Conservation (phyloP, 73 alveolate genomes). For the Breviolum minutum region DNA sequence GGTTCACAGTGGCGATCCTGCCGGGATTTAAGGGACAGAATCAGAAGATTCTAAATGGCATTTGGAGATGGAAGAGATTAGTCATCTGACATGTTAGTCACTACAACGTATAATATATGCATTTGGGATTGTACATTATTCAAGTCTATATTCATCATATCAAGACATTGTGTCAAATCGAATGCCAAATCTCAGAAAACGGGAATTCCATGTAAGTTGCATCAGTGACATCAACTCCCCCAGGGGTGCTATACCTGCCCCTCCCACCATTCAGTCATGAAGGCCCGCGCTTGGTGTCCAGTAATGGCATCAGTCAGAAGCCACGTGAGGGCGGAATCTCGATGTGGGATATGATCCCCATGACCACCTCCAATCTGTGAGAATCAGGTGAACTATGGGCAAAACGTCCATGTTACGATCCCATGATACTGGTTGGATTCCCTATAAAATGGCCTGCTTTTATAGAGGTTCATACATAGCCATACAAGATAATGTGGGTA, state of each 20-base stretch:
- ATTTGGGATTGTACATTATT: too few species aligned
- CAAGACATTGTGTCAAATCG: neutral
- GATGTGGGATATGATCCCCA: slow-evolving; percentile 49
- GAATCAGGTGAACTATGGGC: too few species aligned
- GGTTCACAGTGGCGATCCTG: slow-evolving; percentile 84
- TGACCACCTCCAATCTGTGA: slow-evolving; percentile 28
- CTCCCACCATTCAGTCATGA: slow-evolving; percentile 26
- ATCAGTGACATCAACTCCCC: neutral
- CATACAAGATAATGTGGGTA: too few species aligned
- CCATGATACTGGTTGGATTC: too few species aligned
- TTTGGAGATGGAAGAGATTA: too few species aligned
- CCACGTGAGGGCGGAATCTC: slow-evolving; percentile 69
- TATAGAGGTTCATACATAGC: too few species aligned
- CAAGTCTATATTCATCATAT: neutral
- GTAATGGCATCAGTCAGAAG: slow-evolving; percentile 77
- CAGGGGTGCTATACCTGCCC: neutral
- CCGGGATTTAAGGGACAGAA: neutral
- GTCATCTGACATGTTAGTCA: too few species aligned
- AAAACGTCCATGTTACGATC: too few species aligned
- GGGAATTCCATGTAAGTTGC: neutral
- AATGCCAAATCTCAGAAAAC: neutral
- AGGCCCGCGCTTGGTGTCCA: slow-evolving; percentile 72
- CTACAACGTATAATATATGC: too few species aligned
- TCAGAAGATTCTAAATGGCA: too few species aligned
- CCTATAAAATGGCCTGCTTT: too few species aligned